These are phyloP conservation scores for Venturia oleaginea DNA, from an alignment of 2,329 filamentous ascomycete species.

Conservation along the genomic window DNA sequence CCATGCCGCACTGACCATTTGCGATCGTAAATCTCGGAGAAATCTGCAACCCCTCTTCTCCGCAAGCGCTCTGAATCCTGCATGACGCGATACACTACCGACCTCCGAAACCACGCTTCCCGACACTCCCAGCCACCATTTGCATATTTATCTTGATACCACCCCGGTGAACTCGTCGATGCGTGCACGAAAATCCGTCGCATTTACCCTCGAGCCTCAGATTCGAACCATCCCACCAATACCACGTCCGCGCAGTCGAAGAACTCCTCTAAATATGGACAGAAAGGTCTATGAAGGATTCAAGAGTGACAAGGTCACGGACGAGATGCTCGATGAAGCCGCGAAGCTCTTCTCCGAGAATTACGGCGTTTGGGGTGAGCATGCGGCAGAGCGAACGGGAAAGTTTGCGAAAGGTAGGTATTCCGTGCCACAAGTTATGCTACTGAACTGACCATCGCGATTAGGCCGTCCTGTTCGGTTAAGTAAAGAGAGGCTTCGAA, in stretches of 20 bases:
- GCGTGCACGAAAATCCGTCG: constrained; percentile 19
- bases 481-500: constrained; percentile 18
- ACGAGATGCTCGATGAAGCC: constrained; percentile 29
- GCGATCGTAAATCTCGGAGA: too few relatives aligned
- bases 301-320: constrained; percentile 24
- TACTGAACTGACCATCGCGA: background rate
- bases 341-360: constrained; percentile 26
- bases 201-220: constrained; percentile 18
- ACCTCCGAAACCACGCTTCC: too few relatives aligned
- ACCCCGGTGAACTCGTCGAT: too few relatives aligned
- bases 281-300: constrained; percentile 23
- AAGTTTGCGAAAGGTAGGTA: constrained; percentile 19
- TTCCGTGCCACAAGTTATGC: background rate
- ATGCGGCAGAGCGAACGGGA: constrained; percentile 17
- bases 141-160: background rate
- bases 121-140: too few relatives aligned
- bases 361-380: constrained; percentile 27
- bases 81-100: too few relatives aligned
- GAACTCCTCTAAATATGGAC: constrained; percentile 19
- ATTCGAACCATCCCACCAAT: constrained; percentile 16
- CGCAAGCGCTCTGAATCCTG: too few relatives aligned
- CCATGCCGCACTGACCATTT: too few relatives aligned
- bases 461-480: background rate
- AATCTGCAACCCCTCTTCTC: too few relatives aligned
- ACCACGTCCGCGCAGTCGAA: constrained; percentile 16